phyloP scores from a whole-genome alignment of 805 yeast genomes.

The Ogataea paradorogensis region DNA sequence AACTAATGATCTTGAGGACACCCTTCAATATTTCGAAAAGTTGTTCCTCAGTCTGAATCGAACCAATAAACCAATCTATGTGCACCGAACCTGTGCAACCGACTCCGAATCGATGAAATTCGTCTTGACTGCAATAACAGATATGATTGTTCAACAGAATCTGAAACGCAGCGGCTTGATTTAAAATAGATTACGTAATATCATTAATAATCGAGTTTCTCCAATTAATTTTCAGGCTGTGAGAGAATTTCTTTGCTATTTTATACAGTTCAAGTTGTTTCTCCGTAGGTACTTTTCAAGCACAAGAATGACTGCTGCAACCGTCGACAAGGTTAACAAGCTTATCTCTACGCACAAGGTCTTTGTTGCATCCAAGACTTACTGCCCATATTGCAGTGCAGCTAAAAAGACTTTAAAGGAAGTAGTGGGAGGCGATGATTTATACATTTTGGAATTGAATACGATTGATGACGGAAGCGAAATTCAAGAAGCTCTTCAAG shows the following conservation, averaged over 20 bases:
- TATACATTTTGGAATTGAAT: slow-evolving; percentile 56
- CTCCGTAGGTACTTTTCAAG: slow-evolving; percentile 4
- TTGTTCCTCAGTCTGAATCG: slow-evolving; percentile 63
- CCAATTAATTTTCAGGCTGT: background rate
- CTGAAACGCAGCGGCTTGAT: slow-evolving; percentile 74
- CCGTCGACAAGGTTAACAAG: slow-evolving; percentile 54
- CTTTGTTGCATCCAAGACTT: slow-evolving; percentile 78
- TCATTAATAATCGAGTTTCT: background rate
- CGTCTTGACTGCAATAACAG: slow-evolving; percentile 89
- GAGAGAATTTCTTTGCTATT: background rate
- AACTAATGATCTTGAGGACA: slow-evolving; percentile 61
- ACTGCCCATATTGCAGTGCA: slow-evolving; percentile 64
- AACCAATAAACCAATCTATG: slow-evolving; percentile 72
- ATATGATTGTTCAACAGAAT: slow-evolving; percentile 81
- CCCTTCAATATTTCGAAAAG: slow-evolving; percentile 66
- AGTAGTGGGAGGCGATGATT: slow-evolving; percentile 38
- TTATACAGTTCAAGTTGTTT: slow-evolving; percentile 2
- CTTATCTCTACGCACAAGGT: slow-evolving; percentile 64
- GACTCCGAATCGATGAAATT: slow-evolving; percentile 86
- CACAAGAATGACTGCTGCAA: slow-evolving; percentile 56
- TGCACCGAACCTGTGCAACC: slow-evolving; percentile 94
- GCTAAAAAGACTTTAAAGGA: slow-evolving; percentile 42
- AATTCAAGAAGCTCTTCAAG: slow-evolving; percentile 72
- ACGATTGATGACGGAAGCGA: slow-evolving; percentile 65
- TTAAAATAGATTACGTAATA: slow-evolving; percentile 24